Evolutionary conservation across 2,329 filamentous ascomycete species (phyloP), one percentile per base, ranked within the genome.

Genomic region (Colletotrichum orbiculare): DNA sequence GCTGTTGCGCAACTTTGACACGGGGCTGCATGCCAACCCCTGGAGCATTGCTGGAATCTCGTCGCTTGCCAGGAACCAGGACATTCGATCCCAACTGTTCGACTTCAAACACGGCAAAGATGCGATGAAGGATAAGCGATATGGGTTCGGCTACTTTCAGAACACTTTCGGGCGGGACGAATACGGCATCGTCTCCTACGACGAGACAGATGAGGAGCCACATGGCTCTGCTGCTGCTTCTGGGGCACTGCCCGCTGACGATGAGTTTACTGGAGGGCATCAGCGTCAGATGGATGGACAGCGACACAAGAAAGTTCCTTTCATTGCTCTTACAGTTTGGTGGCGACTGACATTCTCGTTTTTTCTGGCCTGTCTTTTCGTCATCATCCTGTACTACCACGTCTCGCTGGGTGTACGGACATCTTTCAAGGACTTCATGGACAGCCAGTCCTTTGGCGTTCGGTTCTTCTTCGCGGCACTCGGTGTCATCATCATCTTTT

Each of bases 391-490:
- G n/a, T 81, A 79, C 53, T 82, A 82, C 60, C 70, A 78, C 67
- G 66, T 76, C 62, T 71, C 68, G 2, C 63, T 67, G 11, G 43
- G 50, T 6, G 43, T 71, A 38, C 54, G 53, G 43, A 67, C 68
- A 34, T 67, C 64, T 35, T 73, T 78, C 64, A 71, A 76, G 63
- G 68, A 68, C 17, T 74, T 76, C 62, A 72, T 82, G 71, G 76
- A 79, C 48, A 73, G 74, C n/a, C 74, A 80, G 64, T 72, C 71
- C 3, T 81, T 82, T 54, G 80, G 80, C 6, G 77, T 80, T 0
- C 72, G 80, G 8, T 82, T 83, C 55, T 68, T 82, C 8, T 77
- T 79, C 53, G 79, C 81, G 3, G 71, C 72, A 0, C 57, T 82
- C 0, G 81, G 81, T 10, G 79, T 83, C 2, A 68, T 74, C 13